Evolutionary conservation across 768 basidiomycete species (phyloP).

Genomic region (Rhodocollybia butyracea): DNA sequence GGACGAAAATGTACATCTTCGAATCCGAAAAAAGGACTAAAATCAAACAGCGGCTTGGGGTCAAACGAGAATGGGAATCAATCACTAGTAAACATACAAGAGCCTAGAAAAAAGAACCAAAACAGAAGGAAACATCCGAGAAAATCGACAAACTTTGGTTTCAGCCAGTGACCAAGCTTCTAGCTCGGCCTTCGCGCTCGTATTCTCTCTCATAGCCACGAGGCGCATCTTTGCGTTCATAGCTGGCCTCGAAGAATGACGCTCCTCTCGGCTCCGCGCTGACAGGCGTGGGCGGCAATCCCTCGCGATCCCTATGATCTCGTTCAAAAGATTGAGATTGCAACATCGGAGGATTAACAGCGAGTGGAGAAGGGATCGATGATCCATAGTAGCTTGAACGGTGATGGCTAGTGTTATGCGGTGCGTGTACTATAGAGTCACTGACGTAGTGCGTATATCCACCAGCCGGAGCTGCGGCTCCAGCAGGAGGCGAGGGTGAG

Average conservation of each 20-base stretch:
- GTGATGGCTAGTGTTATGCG: conserved; percentile 25
- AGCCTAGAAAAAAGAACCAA: neutral
- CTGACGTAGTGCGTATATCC: conserved; percentile 55
- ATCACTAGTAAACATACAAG: neutral
- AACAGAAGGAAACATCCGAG: neutral
- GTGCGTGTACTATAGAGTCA: neutral
- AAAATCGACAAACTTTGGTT: neutral
- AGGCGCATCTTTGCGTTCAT: conserved; percentile 1
- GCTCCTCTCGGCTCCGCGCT: conserved; percentile 4
- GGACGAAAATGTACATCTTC: neutral
- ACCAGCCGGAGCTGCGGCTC: conserved; percentile 30
- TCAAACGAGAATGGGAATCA: neutral
- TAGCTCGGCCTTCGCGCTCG: neutral
- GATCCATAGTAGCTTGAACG: conserved; percentile 26
- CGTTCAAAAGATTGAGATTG: conserved; percentile 18
- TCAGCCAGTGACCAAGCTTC: conserved; percentile 8
- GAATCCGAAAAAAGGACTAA: neutral
- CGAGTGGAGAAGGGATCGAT: conserved; percentile 48
- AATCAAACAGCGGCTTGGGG: too few relatives aligned
- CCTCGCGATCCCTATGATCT: conserved; percentile 10
- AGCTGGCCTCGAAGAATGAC: conserved; percentile 1
- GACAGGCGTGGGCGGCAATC: conserved; percentile 11
- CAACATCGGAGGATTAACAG: conserved; percentile 37
- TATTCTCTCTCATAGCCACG: conserved; percentile 5
- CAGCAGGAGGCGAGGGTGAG: conserved; percentile 67